A percentile compares a stretch with the other conserved stretches of the same genome.
Evolutionary conservation across 176 grass and related monocot species (phyloP).

Genomic region (Thinopyrum elongatum): DNA sequence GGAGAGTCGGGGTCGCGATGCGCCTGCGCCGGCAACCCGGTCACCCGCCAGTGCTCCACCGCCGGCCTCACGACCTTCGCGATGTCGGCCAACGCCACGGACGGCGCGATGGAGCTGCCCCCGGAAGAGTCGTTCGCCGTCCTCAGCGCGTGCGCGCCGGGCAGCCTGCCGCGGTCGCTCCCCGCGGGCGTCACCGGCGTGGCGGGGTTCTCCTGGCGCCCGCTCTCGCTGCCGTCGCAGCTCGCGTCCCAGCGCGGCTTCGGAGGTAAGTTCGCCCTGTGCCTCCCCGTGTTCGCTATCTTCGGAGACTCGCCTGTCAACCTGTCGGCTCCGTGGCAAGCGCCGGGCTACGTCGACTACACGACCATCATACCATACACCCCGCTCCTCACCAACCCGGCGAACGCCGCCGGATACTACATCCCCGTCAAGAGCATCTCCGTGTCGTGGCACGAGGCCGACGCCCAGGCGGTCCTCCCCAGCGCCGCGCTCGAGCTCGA

Average conservation of each 20-base stretch:
- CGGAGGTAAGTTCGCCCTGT: slow-evolving; percentile 46
- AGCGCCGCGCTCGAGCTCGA: slow-evolving; percentile 22
- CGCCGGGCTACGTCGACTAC: neutral
- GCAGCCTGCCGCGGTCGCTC: slow-evolving; percentile 16
- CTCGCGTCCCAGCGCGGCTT: slow-evolving; percentile 27
- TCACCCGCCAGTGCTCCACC: slow-evolving; percentile 34
- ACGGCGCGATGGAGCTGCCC: slow-evolving; percentile 14
- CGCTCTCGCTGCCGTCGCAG: slow-evolving; percentile 44
- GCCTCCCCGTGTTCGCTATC: slow-evolving; percentile 38
- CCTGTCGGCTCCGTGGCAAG: neutral
- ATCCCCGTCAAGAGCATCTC: slow-evolving; percentile 23
- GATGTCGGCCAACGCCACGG: slow-evolving; percentile 30
- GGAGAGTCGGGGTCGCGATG: neutral
- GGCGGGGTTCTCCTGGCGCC: slow-evolving; percentile 28
- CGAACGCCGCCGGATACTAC: slow-evolving; percentile 36
- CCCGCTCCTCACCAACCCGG: slow-evolving; percentile 34
- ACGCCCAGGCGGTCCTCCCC: neutral
- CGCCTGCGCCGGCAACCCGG: slow-evolving; percentile 41
- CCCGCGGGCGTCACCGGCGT: slow-evolving; percentile 35
- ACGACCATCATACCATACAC: slow-evolving; percentile 31
- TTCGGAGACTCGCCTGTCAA: slow-evolving; percentile 48
- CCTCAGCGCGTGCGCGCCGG: slow-evolving; percentile 39
- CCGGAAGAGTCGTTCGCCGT: neutral
- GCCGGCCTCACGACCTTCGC: slow-evolving; percentile 27
- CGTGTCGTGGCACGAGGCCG: neutral